A percentile compares a stretch with the other conserved stretches of the same genome.
Conservation (phyloP, 139 green algal genomes). For the Raphidocelis subcapitata region DNA sequence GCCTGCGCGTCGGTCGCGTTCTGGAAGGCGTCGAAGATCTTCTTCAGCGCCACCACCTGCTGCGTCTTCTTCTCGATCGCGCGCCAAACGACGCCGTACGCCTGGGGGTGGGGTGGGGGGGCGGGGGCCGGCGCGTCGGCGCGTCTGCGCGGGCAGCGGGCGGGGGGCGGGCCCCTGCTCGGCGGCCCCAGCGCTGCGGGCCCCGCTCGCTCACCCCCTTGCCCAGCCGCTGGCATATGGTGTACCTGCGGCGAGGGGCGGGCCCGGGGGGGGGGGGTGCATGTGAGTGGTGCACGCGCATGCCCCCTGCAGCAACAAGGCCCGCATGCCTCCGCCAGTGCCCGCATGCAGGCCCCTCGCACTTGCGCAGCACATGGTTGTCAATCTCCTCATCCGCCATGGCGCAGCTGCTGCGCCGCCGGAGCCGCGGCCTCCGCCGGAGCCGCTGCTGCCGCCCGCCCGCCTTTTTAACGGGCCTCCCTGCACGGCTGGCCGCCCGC, state of each 20-base stretch:
- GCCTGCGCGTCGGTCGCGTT: slow-evolving; percentile 97
- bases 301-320: too few species aligned
- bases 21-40: slow-evolving; percentile 99
- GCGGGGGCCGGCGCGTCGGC: neutral
- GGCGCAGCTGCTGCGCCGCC: too few species aligned
- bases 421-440: too few species aligned
- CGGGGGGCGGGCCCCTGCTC: neutral
- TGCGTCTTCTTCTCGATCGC: slow-evolving; percentile 88
- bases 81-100: slow-evolving; percentile 98
- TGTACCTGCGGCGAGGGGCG: slow-evolving; percentile 57
- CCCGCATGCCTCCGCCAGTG: too few species aligned
- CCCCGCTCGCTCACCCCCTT: slow-evolving; percentile 80
- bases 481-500: too few species aligned
- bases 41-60: slow-evolving; percentile 91
- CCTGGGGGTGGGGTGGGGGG: slow-evolving; percentile 53
- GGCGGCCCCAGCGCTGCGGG: too few species aligned
- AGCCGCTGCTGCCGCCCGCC: too few species aligned
- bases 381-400: slow-evolving; percentile 89
- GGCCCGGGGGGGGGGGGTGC: too few species aligned
- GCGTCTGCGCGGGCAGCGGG: neutral
- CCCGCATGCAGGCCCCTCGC: too few species aligned
- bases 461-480: too few species aligned
- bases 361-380: slow-evolving; percentile 87
- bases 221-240: slow-evolving; percentile 91
- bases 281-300: too few species aligned